phyloP scores from a whole-genome alignment of 208 protist genomes.

The Trypanosoma platydactyli region DNA sequence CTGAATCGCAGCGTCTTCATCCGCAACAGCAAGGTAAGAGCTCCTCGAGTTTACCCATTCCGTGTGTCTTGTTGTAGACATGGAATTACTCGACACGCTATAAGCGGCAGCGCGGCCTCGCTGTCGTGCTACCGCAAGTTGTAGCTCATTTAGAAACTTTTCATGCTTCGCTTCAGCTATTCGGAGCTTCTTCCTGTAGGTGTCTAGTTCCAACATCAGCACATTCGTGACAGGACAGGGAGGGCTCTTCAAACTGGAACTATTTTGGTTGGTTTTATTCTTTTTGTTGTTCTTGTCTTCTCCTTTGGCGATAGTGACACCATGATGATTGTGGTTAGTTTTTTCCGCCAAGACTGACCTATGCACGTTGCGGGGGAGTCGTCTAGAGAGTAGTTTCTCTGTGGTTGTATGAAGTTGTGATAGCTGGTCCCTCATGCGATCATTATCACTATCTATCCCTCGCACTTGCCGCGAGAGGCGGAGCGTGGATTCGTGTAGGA shows the following conservation, averaged over 20 bases:
- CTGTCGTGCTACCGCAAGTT: slow-evolving; percentile 12
- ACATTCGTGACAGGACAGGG: not conserved
- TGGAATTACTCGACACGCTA: not conserved
- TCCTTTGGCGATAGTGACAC: not conserved
- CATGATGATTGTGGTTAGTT: not conserved
- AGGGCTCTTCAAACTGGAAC: too few species aligned
- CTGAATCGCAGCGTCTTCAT: not conserved
- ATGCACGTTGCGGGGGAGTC: not conserved
- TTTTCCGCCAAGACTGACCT: not conserved
- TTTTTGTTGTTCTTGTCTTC: too few species aligned
- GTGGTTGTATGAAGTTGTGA: slow-evolving; percentile 4
- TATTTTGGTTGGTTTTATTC: too few species aligned
- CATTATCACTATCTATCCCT: slow-evolving; percentile 29
- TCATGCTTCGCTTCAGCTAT: slow-evolving; percentile 13
- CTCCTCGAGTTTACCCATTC: not conserved
- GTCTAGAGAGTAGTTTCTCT: slow-evolving; percentile 9
- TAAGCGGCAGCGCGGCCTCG: slow-evolving; percentile 23
- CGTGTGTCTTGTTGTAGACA: not conserved
- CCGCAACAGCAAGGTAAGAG: not conserved
- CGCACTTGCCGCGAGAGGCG: slow-evolving; percentile 22
- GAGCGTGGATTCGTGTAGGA: slow-evolving; percentile 7
- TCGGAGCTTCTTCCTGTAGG: slow-evolving; percentile 13
- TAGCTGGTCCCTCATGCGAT: slow-evolving; percentile 14
- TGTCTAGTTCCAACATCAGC: slow-evolving; percentile 10
- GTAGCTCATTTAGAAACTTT: slow-evolving; percentile 15